phyloP scores from a whole-genome alignment of 1,284 basidiomycete genomes.

The Heterobasidion occidentale region DNA sequence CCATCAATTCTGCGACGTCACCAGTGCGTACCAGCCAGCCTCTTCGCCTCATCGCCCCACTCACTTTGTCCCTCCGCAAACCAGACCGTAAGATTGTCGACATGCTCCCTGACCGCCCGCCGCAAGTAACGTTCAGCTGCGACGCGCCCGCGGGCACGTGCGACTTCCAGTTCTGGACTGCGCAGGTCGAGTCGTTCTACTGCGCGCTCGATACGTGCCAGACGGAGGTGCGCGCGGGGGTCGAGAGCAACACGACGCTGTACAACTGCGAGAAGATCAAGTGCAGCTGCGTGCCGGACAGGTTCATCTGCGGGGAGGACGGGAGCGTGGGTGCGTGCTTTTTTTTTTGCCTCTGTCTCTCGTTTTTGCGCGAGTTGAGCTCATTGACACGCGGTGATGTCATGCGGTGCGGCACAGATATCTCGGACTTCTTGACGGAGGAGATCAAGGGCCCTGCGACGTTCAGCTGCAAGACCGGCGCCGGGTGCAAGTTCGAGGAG shows the following conservation, averaged over 20 bases:
- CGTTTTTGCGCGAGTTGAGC: neutral
- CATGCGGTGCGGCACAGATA: slow-evolving; percentile 46
- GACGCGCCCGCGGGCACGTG: slow-evolving; percentile 55
- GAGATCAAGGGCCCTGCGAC: slow-evolving; percentile 87
- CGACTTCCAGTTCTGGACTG: slow-evolving; percentile 97
- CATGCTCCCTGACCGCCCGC: slow-evolving; percentile 80
- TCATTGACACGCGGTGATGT: no score
- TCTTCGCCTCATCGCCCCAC: neutral
- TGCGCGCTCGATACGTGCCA: slow-evolving; percentile 73
- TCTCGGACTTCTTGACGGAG: slow-evolving; percentile 86
- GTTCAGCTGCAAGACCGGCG: slow-evolving; percentile 76
- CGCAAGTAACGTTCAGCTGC: slow-evolving; percentile 95
- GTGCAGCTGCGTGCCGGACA: slow-evolving; percentile 86
- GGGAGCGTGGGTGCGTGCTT: slow-evolving; percentile 79
- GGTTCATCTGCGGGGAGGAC: slow-evolving; percentile 93
- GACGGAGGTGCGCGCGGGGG: slow-evolving; percentile 41
- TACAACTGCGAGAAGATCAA: slow-evolving; percentile 80
- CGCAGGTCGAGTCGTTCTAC: slow-evolving; percentile 91
- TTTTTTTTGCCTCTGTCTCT: no score
- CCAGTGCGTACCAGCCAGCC: slow-evolving; percentile 52
- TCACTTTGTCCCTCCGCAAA: neutral
- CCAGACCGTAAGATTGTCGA: slow-evolving; percentile 84
- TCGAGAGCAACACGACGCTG: slow-evolving; percentile 64
- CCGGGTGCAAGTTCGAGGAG: slow-evolving; percentile 86
- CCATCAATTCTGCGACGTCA: slow-evolving; percentile 97